These are phyloP conservation scores for Bacterosira constricta DNA, from an alignment of 108 stramenopile species.

Conservation along the genomic window DNA sequence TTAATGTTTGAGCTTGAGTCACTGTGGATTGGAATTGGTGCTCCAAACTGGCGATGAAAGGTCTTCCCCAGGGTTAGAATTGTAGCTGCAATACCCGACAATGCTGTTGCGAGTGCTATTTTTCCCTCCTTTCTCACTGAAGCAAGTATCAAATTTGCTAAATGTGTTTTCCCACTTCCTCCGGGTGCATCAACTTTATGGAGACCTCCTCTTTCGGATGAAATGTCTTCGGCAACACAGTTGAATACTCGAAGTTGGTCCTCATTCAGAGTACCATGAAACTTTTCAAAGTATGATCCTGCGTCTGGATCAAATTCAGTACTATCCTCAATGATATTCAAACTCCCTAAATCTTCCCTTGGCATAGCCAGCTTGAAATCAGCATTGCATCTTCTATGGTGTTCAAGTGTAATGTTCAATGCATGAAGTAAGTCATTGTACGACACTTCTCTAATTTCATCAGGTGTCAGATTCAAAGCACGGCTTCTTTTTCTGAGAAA, in stretches of 20 bases:
- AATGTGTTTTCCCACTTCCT: background rate
- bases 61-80: background rate
- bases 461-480: background rate
- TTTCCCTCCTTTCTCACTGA: background rate
- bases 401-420: no score
- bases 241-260: no score
- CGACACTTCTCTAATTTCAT: no score
- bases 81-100: background rate
- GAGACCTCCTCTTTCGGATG: background rate
- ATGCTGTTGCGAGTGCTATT: background rate
- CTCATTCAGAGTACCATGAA: background rate
- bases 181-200: background rate
- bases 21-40: background rate
- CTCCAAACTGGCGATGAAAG: conserved; percentile 2
- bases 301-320: no score
- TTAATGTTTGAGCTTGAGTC: conserved; percentile 6
- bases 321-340: no score
- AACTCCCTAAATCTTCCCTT: no score
- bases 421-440: no score
- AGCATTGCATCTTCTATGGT: no score
- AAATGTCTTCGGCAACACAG: background rate
- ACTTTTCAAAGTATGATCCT: no score
- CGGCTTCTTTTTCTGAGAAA: background rate
- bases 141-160: background rate
- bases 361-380: no score